Evolutionary conservation across 1,139 yeast species (phyloP), one percentile per base, ranked within the genome.

Genomic region (Geotrichum citri-aurantii): DNA sequence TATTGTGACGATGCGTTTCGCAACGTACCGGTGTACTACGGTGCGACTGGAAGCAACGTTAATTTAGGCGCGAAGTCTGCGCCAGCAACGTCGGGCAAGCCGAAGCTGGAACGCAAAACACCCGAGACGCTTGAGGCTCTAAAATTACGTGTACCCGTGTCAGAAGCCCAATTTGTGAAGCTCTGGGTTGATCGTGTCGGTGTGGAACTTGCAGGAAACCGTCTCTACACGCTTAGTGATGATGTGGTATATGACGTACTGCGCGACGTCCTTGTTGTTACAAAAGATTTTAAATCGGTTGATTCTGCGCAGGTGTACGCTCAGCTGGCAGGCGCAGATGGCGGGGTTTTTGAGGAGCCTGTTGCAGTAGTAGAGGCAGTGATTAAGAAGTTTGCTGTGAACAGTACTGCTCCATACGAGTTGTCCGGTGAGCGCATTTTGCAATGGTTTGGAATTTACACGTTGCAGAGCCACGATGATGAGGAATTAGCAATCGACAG

Each of bases 141-240:
- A 14, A 63, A 75, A 4, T 71, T 71, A 4, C 72, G 76, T 55
- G 79, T 86, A 0, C 83, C 88, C 0, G 79, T 86, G 27, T 86
- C 95, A 0, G 71, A 68, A 1, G 63, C 58, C 1, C 87, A 87
- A 69, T 86, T 88, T 66, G 73, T 72, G 21, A 56, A 60, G 1
- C 68, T 73, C 33, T 88, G 93, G 90, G 71, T 75, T 57, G 71
- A 71, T 1, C 59, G 76, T 2, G 81, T 84, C n/a, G 95, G 95
- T 0, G 78, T 84, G 50, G 81, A 79, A 52, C 66, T 84, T 1
- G 77, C 81, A 0, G 21, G 17, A 5, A 17, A 17, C 10, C 19
- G 44, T 8, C 44, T 37, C 21, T 75, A 77, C 55, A 58, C 76
- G 2, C 60, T 81, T 2, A 70, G 77, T 14, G 68, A 69, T 14